A percentile compares a stretch with the other conserved stretches of the same genome.
Evolutionary conservation across 768 basidiomycete genomes (phyloP).

Genomic region (Holtermanniella nyarrowii): DNA sequence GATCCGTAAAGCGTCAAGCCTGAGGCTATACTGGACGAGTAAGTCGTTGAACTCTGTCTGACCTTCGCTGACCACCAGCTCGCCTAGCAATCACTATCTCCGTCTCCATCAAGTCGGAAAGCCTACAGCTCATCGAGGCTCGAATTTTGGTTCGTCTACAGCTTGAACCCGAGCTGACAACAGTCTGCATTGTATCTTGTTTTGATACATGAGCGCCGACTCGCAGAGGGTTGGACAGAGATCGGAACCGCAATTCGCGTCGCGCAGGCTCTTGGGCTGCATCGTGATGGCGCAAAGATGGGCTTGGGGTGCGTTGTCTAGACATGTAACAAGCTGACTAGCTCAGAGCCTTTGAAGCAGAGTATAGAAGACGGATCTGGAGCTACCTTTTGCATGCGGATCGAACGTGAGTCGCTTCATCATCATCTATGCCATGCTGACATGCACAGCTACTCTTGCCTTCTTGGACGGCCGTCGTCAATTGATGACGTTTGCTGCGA

Average conservation of each 20-base stretch:
- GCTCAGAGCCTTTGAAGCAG: conserved; percentile 51
- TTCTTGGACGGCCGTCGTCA: conserved; percentile 68
- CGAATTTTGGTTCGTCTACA: conserved; percentile 53
- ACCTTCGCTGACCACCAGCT: conserved; percentile 45
- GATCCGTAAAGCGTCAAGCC: conserved; percentile 59
- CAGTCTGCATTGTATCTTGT: conserved; percentile 58
- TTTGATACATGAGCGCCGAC: conserved; percentile 42
- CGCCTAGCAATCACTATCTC: conserved; percentile 75
- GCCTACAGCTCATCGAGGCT: conserved; percentile 75
- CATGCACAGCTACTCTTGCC: conserved; percentile 55
- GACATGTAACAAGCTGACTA: neutral
- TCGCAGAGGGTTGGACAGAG: conserved; percentile 92
- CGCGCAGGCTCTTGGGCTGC: conserved; percentile 81
- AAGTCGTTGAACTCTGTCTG: conserved; percentile 38
- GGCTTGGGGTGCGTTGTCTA: conserved; percentile 44
- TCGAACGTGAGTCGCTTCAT: conserved; percentile 47
- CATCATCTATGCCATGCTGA: neutral
- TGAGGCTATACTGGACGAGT: conserved; percentile 92
- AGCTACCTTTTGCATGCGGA: conserved; percentile 74
- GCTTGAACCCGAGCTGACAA: neutral
- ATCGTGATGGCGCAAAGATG: conserved; percentile 73
- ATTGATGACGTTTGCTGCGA: conserved; percentile 86
- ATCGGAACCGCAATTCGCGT: conserved; percentile 81
- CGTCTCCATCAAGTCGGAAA: conserved; percentile 83
- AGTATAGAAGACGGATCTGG: conserved; percentile 85